Percentiles rank a stretch among this genome's conserved stretches.
Conservation (phyloP, 1,284 basidiomycete species). For the Golubevia pallescens region DNA sequence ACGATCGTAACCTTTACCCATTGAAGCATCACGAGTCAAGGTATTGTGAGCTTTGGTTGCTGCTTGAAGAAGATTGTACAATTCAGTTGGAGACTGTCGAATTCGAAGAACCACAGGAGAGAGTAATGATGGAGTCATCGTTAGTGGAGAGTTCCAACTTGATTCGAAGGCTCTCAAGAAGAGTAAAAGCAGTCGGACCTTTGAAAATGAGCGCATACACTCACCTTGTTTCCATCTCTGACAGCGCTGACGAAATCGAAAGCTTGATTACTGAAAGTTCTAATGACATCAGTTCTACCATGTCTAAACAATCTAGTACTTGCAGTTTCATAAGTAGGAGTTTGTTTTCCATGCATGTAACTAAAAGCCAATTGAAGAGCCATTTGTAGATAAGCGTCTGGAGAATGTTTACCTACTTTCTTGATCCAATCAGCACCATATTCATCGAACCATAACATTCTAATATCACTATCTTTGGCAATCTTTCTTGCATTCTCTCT, state of each 20-base stretch:
- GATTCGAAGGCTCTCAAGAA: not conserved
- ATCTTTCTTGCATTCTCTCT: slow-evolving; percentile 71
- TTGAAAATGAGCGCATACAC: slow-evolving; percentile 9
- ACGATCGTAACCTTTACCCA: slow-evolving; percentile 86
- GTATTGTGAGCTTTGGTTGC: slow-evolving; percentile 78
- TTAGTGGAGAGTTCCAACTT: not conserved
- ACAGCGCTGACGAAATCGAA: slow-evolving; percentile 81
- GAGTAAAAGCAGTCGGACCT: no score
- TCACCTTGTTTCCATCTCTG: slow-evolving; percentile 71
- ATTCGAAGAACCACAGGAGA: slow-evolving; percentile 10
- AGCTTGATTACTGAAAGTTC: slow-evolving; percentile 78
- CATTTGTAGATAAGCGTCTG: slow-evolving; percentile 92
- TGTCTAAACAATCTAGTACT: slow-evolving; percentile 88
- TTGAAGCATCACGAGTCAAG: slow-evolving; percentile 79
- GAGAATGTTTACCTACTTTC: slow-evolving; percentile 76
- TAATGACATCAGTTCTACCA: slow-evolving; percentile 90
- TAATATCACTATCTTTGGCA: slow-evolving; percentile 81
- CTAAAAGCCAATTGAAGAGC: slow-evolving; percentile 92
- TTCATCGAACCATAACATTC: slow-evolving; percentile 81
- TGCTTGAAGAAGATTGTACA: slow-evolving; percentile 71
- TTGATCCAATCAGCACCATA: slow-evolving; percentile 94
- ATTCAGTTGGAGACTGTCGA: slow-evolving; percentile 39
- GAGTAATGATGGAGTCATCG: slow-evolving; percentile 16
- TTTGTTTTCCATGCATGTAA: slow-evolving; percentile 76
- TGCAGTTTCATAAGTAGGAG: slow-evolving; percentile 93